phyloP scores from a whole-genome alignment of 345 rosid species.

The Arabidopsis thaliana region DNA sequence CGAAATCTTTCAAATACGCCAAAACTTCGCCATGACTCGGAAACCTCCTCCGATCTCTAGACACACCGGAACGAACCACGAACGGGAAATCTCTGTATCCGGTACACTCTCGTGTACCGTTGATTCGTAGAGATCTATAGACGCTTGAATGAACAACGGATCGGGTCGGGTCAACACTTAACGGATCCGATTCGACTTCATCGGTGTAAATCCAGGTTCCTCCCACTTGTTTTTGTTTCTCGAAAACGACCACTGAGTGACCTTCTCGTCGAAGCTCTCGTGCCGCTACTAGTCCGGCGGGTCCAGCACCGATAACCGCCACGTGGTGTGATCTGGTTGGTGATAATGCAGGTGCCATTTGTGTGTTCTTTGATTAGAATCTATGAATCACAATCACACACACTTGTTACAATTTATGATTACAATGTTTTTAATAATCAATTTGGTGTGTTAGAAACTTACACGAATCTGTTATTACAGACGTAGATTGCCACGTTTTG shows the following conservation, averaged over 20 bases:
- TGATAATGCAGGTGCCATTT: slow-evolving; percentile 43
- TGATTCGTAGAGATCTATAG: slow-evolving; percentile 80
- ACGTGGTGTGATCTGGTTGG: slow-evolving; percentile 58
- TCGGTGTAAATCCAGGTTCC: slow-evolving; percentile 79
- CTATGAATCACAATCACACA: no score
- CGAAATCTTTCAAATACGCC: slow-evolving; percentile 62
- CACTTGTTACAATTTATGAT: no score
- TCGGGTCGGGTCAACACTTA: slow-evolving; percentile 66
- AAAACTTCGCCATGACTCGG: slow-evolving; percentile 76
- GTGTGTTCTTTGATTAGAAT: no score
- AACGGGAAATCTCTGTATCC: slow-evolving; percentile 78
- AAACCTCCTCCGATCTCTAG: slow-evolving; percentile 66
- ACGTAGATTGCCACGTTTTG: no score
- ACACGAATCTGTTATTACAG: no score
- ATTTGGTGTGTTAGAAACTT: no score
- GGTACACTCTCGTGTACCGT: slow-evolving; percentile 80
- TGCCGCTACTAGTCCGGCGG: slow-evolving; percentile 78
- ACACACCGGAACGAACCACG: slow-evolving; percentile 40
- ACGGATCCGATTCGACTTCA: slow-evolving; percentile 64
- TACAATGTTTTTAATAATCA: no score
- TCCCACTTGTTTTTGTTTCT: slow-evolving; percentile 61
- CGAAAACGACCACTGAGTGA: slow-evolving; percentile 74
- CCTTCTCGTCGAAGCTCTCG: slow-evolving; percentile 83
- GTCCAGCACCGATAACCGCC: slow-evolving; percentile 88
- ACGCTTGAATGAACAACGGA: slow-evolving; percentile 64